phyloP scores from a whole-genome alignment of 2,329 filamentous ascomycete species.

The Didymella keratinophila region DNA sequence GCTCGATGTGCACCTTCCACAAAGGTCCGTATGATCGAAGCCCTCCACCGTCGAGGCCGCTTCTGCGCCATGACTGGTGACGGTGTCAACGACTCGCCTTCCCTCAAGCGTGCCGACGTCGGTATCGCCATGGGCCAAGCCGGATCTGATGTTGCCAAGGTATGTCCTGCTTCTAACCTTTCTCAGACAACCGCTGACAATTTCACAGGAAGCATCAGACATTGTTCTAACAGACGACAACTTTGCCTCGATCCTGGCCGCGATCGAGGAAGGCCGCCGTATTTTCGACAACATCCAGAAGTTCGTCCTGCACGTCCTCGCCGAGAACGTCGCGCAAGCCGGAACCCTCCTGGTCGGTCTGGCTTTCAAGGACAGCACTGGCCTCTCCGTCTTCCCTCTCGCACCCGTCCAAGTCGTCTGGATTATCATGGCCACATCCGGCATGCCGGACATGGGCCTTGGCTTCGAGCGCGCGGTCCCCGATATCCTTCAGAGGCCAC shows the following conservation, averaged over 20 bases:
- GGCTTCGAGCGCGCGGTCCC: conserved; percentile 78
- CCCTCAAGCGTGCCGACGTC: conserved; percentile 80
- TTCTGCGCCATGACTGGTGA: conserved; percentile 91
- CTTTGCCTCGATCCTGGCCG: conserved; percentile 84
- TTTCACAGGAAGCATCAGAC: conserved; percentile 51
- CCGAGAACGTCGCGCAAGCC: conserved; percentile 84
- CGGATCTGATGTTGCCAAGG: conserved; percentile 83
- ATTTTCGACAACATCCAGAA: conserved; percentile 93
- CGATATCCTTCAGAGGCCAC: conserved; percentile 81
- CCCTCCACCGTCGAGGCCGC: conserved; percentile 76
- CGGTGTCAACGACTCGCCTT: conserved; percentile 86
- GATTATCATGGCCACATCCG: conserved; percentile 94
- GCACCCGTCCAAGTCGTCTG: conserved; percentile 87
- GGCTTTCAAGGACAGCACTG: conserved; percentile 75
- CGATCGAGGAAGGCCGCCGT: conserved; percentile 81
- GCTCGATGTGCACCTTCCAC: conserved; percentile 85
- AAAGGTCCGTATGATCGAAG: conserved; percentile 91
- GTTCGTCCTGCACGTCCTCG: conserved; percentile 78
- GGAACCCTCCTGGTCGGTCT: conserved; percentile 82
- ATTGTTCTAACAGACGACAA: conserved; percentile 91
- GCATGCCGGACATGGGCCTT: conserved; percentile 80
- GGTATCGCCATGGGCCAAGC: conserved; percentile 85
- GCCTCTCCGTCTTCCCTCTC: conserved; percentile 83
- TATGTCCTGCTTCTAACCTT: not conserved
- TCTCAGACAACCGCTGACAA: not conserved